Evolutionary conservation across 345 rosid species (phyloP).

Genomic region (Eutrema japonicum): DNA sequence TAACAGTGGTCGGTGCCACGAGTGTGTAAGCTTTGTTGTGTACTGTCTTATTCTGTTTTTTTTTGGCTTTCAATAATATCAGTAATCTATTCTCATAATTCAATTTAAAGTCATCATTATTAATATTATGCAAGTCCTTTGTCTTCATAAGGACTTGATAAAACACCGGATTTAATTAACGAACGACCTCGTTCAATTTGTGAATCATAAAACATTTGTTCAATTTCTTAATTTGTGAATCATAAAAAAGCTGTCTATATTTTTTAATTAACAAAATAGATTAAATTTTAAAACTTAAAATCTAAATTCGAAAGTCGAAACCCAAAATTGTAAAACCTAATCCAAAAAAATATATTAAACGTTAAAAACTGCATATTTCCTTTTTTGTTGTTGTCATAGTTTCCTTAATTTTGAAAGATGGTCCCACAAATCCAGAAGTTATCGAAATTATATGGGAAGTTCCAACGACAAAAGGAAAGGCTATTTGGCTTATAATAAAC

Average conservation of each 20-base stretch:
- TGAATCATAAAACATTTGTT: too few relatives aligned
- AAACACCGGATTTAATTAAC: background rate
- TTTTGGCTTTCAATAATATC: slow-evolving; percentile 27
- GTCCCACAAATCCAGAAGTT: background rate
- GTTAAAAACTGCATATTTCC: background rate
- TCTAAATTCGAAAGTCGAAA: too few relatives aligned
- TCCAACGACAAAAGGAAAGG: background rate
- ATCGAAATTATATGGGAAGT: background rate
- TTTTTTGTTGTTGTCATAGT: background rate
- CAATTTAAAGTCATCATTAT: background rate
- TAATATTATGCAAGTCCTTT: background rate
- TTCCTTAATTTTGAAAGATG: background rate
- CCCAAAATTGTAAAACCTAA: too few relatives aligned
- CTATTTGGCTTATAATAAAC: background rate
- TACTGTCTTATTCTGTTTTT: slow-evolving; percentile 18
- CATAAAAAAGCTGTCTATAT: too few relatives aligned
- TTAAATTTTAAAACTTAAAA: too few relatives aligned
- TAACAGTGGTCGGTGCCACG: slow-evolving; percentile 22
- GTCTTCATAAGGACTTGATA: background rate
- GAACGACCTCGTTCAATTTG: too few relatives aligned
- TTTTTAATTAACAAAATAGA: background rate
- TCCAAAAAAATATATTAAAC: too few relatives aligned
- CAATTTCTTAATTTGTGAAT: too few relatives aligned
- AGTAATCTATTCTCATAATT: background rate
- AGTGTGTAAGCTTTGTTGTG: slow-evolving; percentile 40